Conservation (phyloP, 495 filamentous ascomycete genomes). For the Cercophora samala region DNA sequence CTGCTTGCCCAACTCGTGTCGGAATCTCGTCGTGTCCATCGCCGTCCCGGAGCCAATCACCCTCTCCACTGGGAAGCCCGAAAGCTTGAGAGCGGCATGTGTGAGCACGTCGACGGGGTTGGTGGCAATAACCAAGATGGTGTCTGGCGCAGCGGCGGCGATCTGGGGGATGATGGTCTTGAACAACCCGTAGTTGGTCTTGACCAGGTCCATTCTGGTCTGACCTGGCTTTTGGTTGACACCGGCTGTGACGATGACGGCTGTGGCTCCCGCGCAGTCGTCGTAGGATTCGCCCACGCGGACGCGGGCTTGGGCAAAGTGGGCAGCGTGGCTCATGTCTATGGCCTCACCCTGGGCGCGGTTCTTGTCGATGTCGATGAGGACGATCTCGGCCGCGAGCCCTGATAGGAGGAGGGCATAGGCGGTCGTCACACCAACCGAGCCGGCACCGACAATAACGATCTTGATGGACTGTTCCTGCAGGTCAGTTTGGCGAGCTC, state of each 20-base stretch:
- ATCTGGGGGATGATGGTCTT: conserved; percentile 28
- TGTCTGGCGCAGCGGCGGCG: conserved; percentile 28
- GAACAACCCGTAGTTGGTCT: conserved; percentile 34
- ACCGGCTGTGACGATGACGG: conserved; percentile 49
- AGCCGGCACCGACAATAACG: conserved; percentile 50
- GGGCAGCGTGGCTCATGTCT: conserved; percentile 38
- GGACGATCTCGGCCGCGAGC: conserved; percentile 52
- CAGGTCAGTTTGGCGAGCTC: not conserved
- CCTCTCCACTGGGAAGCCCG: conserved; percentile 29
- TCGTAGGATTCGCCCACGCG: conserved; percentile 31
- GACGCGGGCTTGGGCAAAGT: conserved; percentile 35
- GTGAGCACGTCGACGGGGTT: conserved; percentile 38
- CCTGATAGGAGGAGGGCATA: conserved; percentile 51
- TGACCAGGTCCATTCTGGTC: conserved; percentile 31
- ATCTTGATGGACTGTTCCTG: conserved; percentile 29
- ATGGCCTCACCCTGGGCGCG: conserved; percentile 39
- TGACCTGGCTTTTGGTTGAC: conserved; percentile 38
- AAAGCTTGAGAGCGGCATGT: conserved; percentile 28
- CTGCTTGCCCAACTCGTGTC: conserved; percentile 32
- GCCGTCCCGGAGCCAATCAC: conserved; percentile 37
- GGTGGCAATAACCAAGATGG: conserved; percentile 34
- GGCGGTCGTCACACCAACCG: conserved; percentile 53
- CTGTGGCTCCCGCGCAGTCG: conserved; percentile 49
- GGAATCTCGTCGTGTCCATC: conserved; percentile 35
- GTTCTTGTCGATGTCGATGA: conserved; percentile 36